These are phyloP conservation scores for Daldinia grandis DNA, from an alignment of 495 filamentous ascomycete genomes.

Conservation along the genomic window DNA sequence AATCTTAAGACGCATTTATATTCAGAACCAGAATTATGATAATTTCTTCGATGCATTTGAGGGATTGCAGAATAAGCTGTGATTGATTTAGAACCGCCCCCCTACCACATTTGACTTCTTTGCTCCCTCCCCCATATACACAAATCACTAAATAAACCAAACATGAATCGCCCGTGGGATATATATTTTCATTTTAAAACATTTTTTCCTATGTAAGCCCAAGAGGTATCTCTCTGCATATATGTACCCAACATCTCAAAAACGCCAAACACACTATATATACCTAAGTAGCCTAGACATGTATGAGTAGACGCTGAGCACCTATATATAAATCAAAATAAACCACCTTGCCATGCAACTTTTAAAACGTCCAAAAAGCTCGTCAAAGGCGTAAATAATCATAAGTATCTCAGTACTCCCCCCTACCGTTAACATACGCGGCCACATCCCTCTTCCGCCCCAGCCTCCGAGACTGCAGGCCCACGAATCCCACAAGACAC, in stretches of 20 bases:
- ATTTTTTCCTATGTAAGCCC: slow-evolving; percentile 9
- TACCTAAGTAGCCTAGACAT: background rate
- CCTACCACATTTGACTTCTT: too few species aligned
- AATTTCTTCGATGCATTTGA: too few species aligned
- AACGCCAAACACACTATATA: slow-evolving; percentile 5
- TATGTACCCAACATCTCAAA: slow-evolving; percentile 8
- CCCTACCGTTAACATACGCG: slow-evolving; percentile 21
- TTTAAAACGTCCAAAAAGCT: background rate
- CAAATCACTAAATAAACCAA: background rate
- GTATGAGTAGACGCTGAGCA: background rate
- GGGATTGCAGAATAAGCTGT: too few species aligned
- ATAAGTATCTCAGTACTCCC: slow-evolving; percentile 32
- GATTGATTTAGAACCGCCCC: too few species aligned
- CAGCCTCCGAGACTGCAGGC: slow-evolving; percentile 33
- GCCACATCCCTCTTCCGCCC: slow-evolving; percentile 33
- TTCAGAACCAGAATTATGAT: too few species aligned
- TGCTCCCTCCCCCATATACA: too few species aligned
- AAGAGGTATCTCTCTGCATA: slow-evolving; percentile 13
- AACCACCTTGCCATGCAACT: slow-evolving; percentile 29
- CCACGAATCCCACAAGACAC: slow-evolving; percentile 68
- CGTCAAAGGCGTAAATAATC: background rate
- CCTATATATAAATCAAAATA: slow-evolving; percentile 6
- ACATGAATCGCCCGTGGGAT: background rate
- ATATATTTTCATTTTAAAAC: slow-evolving; percentile 9
- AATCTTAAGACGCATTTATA: background rate